Conservation (phyloP, 306 rosid species). For the Gastrolobium bilobum region DNA sequence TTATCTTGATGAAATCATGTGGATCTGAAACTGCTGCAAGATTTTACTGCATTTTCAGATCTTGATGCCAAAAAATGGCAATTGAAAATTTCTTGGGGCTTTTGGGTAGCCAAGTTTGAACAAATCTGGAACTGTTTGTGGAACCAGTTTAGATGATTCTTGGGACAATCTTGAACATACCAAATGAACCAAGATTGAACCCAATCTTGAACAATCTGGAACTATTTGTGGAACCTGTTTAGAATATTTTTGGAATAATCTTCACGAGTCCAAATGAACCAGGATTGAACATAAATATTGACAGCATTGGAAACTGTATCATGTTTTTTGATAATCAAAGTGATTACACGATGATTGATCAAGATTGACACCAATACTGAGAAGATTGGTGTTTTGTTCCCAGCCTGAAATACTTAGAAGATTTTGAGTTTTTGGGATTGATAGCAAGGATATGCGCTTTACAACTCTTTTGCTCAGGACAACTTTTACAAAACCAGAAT, state of each 20-base stretch:
- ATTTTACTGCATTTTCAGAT: background rate
- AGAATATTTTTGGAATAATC: background rate
- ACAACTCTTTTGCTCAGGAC: too few relatives aligned
- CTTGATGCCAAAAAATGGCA: background rate
- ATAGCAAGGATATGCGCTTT: too few relatives aligned
- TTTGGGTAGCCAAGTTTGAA: background rate
- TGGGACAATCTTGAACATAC: background rate
- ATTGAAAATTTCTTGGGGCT: background rate
- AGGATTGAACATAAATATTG: background rate
- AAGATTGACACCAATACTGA: background rate
- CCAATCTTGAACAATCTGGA: background rate
- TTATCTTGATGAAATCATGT: background rate
- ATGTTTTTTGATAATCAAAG: background rate
- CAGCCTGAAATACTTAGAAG: too few relatives aligned
- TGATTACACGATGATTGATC: background rate
- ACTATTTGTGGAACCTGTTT: background rate
- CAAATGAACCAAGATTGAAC: constrained; percentile 2
- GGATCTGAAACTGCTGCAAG: background rate
- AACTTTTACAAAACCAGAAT: too few relatives aligned
- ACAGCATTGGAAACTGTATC: background rate
- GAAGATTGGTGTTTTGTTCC: background rate
- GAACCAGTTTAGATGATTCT: background rate
- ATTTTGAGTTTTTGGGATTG: too few relatives aligned
- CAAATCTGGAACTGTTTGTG: background rate
- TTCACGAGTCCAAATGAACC: background rate